Base-by-base conservation (phyloP, 306 rosid genomes). In the Delonix regia region DNA sequence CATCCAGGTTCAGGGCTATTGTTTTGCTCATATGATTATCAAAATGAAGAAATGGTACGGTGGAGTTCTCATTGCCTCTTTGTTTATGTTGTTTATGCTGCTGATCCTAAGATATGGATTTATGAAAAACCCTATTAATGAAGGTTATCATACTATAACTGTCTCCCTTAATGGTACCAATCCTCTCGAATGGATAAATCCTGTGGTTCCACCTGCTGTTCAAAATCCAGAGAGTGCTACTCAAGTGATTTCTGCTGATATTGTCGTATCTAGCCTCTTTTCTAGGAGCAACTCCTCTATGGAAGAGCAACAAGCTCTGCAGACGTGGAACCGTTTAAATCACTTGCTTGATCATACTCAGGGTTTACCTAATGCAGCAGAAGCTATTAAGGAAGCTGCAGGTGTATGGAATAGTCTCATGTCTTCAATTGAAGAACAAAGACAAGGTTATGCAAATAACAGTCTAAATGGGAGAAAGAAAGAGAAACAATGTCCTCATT, bases 401-500 rank as follows among this genome's bases (percentile, higher is more conserved):
- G 85, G 86, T 75, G 98, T 79, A 28, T 96, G 99, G 99, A 90
- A 85, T 82, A 85, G 63, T 76, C 96, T 96, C 71, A 83, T 86
- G 80, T 85, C 90, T 68, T 87, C 92, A 52, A 67, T 88, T 78
- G 90, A 90, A 87, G 86, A 86, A 73, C 83, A 88, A 86, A 88
- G 81, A 72, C 88, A 73, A 51, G 89, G 87, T 65, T 74, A 56
- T 76, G 69, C 86, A 68, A 89, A 93, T 83, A 94, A 85, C 78
- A 89, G 91, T 86, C 81, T 90, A 47, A 67, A 67, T 42, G 72
- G 28, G 19, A 87, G 79, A 87, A 80, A 82, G 41, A 92, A 87
- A 82, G 97, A 82, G 86, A 95, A 95, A 74, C 99, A 95, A 74
- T 96, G 99, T 53, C 99, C 98, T 48, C 92, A 96, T 81, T 96